Evolutionary conservation across 306 rosid species (phyloP), one percentile per base, ranked within the genome.

Genomic region (Gleditsia sinensis): DNA sequence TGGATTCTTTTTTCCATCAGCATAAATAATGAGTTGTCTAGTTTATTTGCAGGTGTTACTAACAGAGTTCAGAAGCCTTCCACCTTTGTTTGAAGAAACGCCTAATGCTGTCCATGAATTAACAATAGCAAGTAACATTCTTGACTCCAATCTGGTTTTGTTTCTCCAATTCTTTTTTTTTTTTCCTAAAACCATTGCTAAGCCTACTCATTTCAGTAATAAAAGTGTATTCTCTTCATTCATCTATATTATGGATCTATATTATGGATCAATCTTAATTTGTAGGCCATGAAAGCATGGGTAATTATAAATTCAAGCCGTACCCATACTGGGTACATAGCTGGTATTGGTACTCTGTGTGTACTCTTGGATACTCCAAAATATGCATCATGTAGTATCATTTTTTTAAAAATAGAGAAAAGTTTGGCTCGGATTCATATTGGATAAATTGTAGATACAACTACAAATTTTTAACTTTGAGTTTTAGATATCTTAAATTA

Each of bases 31-130:
- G 46, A 16, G 17, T 14, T 9, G 3, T 42, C 17, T 53, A 74
- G 43, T 48, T 78, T 48, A 10, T 49, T 66, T 83, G 68, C 80
- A 94, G 99, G 97, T 94, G 34, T 36, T 77, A 55, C 81, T 92
- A 43, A 94, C 93, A 68, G 87, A 76, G 77, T 92, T 92, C 80
- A 83, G 84, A 84, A 95, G 99, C 87, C 92, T 95, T 54, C 99
- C 97, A 3, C 99, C 99, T 0, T 89, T 92, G 88, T 94, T 92
- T 43, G 91, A 84, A 69, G 87, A 86, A 46, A 85, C 98, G 1
- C 91, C 92, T 43, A 86, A 84, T 75, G 96, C 97, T 0, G 80
- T 81, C 59, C 88, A 71, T 53, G 98, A 95, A 78, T 78, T 92
- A 73, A 92, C 87, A 59, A 8, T 90, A 75, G 99, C 99, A 71